Conservation (phyloP, 768 basidiomycete genomes). For the Tephrocybe rancida region DNA sequence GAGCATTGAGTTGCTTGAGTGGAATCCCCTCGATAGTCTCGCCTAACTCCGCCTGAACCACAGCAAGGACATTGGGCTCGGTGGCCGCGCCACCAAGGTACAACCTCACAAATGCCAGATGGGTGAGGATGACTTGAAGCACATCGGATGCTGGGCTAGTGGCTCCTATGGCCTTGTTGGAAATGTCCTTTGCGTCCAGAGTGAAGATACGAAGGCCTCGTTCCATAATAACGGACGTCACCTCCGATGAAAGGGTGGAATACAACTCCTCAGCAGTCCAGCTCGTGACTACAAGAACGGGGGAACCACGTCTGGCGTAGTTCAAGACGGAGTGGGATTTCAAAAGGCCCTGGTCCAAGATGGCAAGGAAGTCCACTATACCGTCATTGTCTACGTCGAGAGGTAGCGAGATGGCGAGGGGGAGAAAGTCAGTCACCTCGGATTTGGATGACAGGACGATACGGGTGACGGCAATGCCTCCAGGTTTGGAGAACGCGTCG, state of each 20-base stretch:
- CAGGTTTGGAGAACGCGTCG: conserved; percentile 75
- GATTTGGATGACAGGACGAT: conserved; percentile 62
- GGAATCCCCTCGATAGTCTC: conserved; percentile 49
- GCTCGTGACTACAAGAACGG: conserved; percentile 72
- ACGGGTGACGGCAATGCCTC: conserved; percentile 69
- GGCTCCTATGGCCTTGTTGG: conserved; percentile 40
- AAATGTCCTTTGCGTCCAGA: conserved; percentile 59
- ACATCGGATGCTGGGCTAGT: conserved; percentile 38
- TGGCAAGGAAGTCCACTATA: conserved; percentile 67
- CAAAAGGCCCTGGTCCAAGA: conserved; percentile 77
- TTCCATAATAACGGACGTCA: conserved; percentile 46
- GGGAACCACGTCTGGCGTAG: conserved; percentile 64
- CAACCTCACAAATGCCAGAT: conserved; percentile 83
- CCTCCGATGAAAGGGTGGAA: conserved; percentile 61
- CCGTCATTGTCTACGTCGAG: conserved; percentile 48
- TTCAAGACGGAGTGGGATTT: conserved; percentile 76
- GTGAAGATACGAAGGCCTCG: conserved; percentile 60
- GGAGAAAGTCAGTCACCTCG: conserved; percentile 38
- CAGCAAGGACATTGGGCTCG: conserved; percentile 51
- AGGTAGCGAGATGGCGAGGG: conserved; percentile 60
- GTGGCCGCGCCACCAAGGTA: conserved; percentile 72
- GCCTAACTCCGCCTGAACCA: conserved; percentile 50
- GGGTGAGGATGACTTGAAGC: conserved; percentile 60
- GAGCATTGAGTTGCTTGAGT: conserved; percentile 52
- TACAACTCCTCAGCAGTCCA: conserved; percentile 80